Base-by-base conservation (phyloP, 2,329 filamentous ascomycete genomes). In the Sporothrix inflata region DNA sequence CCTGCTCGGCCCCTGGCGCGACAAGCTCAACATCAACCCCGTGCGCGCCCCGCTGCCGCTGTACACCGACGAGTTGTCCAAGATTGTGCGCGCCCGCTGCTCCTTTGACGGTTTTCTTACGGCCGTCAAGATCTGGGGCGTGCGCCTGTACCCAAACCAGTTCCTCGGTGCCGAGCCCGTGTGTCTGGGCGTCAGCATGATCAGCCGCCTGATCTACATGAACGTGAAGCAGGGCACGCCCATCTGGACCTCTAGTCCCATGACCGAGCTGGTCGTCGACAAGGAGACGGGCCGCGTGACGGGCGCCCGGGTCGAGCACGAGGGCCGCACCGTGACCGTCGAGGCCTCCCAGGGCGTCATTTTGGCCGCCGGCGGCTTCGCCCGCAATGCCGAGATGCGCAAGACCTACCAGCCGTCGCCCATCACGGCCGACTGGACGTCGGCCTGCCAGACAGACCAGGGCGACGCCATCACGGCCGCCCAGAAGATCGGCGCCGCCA, bases 301-400 rank as follows among this genome's bases (percentile, higher is more conserved):
- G 8, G 79, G 79, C 0, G 78, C 79, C 2, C 68, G 75, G 6
- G 74, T 80, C 12, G 70, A 73, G 65, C 70, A 75, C 24, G 73
- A 77, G 9, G 80, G 78, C 24, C 72, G 73, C 16, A 63, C 74
- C 1, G 68, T 77, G 6, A 73, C 70, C 1, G 75, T 81, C 65
- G 70, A 76, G 1, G 77, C 79, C 8, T 73, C 69, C 1, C 69
- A 74, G n/a, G 80, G 78, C 14, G 79, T 82, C 14, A 72, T 82
- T 11, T 76, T 82, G 9, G 77, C 77, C 7, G 79, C 79, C 7
- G 81, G 80, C 6, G 81, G 81, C 4, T 82, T 82, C 73, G 78
- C 80, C 0, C 75, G 76, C 19, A 81, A 81, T 66, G 55, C 70
- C 7, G 68, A 73, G 11, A 78, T 81, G 75, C 77, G 81, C n/a